A percentile compares a stretch with the other conserved stretches of the same genome.
Conservation (phyloP, 2,329 filamentous ascomycete genomes). For the Diaporthe batatas region DNA sequence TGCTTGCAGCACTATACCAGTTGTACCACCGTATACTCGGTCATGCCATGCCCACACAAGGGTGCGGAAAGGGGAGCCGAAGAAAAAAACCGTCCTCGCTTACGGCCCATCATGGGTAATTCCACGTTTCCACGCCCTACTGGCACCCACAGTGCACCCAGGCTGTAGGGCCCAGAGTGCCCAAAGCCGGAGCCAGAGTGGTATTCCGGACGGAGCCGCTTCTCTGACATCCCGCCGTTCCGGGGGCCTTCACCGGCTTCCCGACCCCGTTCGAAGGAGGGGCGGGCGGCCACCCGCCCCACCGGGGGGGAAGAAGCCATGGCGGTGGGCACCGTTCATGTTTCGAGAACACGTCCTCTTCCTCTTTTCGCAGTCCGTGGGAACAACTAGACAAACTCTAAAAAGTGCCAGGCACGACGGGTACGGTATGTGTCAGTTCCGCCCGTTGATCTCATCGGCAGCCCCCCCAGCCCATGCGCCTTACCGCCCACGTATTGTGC, state of each 20-base stretch:
- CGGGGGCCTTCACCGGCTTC: slow-evolving; percentile 36
- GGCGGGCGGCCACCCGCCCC: slow-evolving; percentile 22
- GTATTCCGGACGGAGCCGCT: slow-evolving; percentile 34
- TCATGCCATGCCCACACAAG: slow-evolving; percentile 28
- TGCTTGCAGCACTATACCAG: slow-evolving; percentile 26
- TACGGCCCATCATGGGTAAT: slow-evolving; percentile 30
- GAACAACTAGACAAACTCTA: slow-evolving; percentile 14
- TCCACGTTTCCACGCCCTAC: slow-evolving; percentile 33
- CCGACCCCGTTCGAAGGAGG: slow-evolving; percentile 26
- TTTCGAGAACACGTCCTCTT: slow-evolving; percentile 32
- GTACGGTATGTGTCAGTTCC: slow-evolving; percentile 35
- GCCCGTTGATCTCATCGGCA: slow-evolving; percentile 23
- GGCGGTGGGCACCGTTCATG: slow-evolving; percentile 25
- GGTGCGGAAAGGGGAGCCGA: slow-evolving; percentile 35
- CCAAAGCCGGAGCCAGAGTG: slow-evolving; percentile 24
- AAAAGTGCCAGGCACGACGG: background rate
- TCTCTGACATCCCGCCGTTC: slow-evolving; percentile 33
- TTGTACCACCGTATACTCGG: slow-evolving; percentile 29
- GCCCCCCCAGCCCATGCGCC: slow-evolving; percentile 10
- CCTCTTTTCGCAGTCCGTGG: slow-evolving; percentile 10
- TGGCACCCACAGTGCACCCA: slow-evolving; percentile 32
- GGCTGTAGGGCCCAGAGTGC: slow-evolving; percentile 23
- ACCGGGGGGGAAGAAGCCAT: slow-evolving; percentile 16
- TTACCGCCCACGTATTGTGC: slow-evolving; percentile 34
- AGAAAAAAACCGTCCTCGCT: slow-evolving; percentile 33